These are phyloP conservation scores for Penicillium flavigenum DNA, from an alignment of 495 filamentous ascomycete genomes.

Conservation along the genomic window DNA sequence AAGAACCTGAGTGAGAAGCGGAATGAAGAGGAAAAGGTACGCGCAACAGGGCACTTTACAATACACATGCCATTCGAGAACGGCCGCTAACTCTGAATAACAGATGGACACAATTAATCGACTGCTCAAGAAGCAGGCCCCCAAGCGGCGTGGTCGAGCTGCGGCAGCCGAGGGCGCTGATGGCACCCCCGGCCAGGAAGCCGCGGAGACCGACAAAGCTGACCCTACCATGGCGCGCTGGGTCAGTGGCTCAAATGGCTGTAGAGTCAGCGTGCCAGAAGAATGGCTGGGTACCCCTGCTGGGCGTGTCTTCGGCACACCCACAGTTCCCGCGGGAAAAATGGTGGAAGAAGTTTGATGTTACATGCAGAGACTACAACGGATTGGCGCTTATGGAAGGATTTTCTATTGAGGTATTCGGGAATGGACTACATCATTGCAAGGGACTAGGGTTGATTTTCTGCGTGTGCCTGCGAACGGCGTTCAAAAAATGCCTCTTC, in stretches of 20 bases:
- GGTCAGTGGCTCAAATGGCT: conserved; percentile 70
- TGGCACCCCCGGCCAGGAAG: conserved; percentile 54
- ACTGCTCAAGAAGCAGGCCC: conserved; percentile 90
- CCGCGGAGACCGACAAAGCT: conserved; percentile 54
- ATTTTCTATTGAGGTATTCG: conserved; percentile 14
- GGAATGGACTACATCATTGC: conserved; percentile 14
- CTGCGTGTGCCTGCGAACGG: conserved; percentile 14
- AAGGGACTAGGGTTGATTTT: conserved; percentile 6
- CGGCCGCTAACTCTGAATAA: neutral
- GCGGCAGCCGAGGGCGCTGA: conserved; percentile 49
- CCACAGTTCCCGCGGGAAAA: conserved; percentile 32
- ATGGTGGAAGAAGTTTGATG: conserved; percentile 50
- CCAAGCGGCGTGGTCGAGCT: conserved; percentile 67
- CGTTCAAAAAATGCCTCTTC: conserved; percentile 19
- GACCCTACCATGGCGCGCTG: conserved; percentile 75
- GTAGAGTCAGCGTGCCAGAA: conserved; percentile 68
- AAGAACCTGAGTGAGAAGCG: conserved; percentile 98
- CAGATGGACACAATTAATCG: conserved; percentile 98
- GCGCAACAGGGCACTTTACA: neutral
- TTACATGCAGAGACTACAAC: conserved; percentile 9
- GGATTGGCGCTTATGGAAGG: conserved; percentile 31
- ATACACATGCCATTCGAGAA: neutral
- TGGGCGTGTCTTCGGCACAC: conserved; percentile 58
- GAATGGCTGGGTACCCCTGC: conserved; percentile 74
- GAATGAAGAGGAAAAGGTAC: conserved; percentile 96